These are phyloP conservation scores for Porphyrellus sp. DNA, from an alignment of 1,284 basidiomycete species.

Conservation along the genomic window DNA sequence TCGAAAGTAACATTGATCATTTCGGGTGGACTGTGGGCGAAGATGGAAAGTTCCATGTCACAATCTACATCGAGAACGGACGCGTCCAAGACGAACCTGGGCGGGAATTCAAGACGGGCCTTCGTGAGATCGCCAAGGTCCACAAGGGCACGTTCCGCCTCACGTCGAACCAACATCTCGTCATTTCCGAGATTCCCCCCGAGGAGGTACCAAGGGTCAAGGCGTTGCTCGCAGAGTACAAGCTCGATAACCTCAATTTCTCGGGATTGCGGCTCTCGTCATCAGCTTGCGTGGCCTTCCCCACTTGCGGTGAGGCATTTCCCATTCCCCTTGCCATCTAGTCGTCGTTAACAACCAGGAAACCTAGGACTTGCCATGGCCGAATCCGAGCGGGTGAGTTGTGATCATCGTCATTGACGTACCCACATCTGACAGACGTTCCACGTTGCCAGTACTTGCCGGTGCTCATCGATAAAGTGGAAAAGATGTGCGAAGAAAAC, in stretches of 20 bases:
- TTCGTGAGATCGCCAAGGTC: conserved; percentile 88
- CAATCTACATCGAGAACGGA: conserved; percentile 96
- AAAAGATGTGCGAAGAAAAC: conserved; percentile 90
- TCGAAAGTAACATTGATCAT: conserved; percentile 90
- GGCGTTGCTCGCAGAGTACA: conserved; percentile 79
- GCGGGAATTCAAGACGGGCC: conserved; percentile 88
- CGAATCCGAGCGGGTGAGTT: conserved; percentile 79
- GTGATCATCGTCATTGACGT: neutral
- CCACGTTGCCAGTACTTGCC: conserved; percentile 76
- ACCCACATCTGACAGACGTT: conserved; percentile 3
- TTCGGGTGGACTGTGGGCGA: conserved; percentile 91
- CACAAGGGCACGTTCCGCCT: conserved; percentile 94
- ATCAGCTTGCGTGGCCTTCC: conserved; percentile 96
- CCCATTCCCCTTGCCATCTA: neutral
- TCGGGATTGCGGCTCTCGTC: conserved; percentile 81
- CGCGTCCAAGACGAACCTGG: conserved; percentile 92
- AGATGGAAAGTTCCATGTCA: conserved; percentile 91
- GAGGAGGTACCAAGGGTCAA: conserved; percentile 79
- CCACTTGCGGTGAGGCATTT: conserved; percentile 73
- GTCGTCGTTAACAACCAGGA: conserved; percentile 5
- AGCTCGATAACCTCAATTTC: conserved; percentile 85
- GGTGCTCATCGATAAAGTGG: conserved; percentile 90
- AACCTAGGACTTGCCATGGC: conserved; percentile 84
- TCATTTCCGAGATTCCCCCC: conserved; percentile 81
- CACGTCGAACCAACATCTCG: conserved; percentile 93